Evolutionary conservation across 2,329 filamentous ascomycete genomes (phyloP).

Genomic region (Penicillium brasilianum): DNA sequence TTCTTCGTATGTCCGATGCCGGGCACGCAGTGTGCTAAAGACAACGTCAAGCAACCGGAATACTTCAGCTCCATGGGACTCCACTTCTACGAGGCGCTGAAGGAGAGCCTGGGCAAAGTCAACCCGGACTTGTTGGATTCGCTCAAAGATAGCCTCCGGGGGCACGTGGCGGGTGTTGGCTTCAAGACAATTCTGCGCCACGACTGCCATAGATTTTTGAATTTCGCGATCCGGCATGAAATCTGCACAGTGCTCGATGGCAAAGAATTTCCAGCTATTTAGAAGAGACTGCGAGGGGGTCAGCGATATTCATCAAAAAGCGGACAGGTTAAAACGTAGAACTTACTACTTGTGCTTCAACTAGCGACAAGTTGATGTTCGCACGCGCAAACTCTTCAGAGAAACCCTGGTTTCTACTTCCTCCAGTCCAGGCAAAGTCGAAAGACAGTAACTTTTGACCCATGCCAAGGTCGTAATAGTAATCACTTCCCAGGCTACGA

Average conservation of each 20-base stretch:
- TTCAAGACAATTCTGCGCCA: constrained; percentile 76
- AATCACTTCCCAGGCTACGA: constrained; percentile 72
- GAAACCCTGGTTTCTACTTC: constrained; percentile 72
- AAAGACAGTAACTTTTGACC: constrained; percentile 77
- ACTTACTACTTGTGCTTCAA: constrained; percentile 86
- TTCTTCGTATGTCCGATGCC: constrained; percentile 63
- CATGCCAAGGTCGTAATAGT: constrained; percentile 81
- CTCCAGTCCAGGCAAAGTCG: constrained; percentile 78
- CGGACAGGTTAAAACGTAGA: background rate
- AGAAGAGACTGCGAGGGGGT: constrained; percentile 67
- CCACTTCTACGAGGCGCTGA: constrained; percentile 72
- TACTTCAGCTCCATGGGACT: constrained; percentile 56
- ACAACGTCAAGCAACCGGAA: constrained; percentile 60
- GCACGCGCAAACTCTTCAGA: constrained; percentile 80
- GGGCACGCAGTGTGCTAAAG: constrained; percentile 64
- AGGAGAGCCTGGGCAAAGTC: constrained; percentile 82
- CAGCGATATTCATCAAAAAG: constrained; percentile 13
- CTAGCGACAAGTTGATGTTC: constrained; percentile 87
- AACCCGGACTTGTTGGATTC: constrained; percentile 75
- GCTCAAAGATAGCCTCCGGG: constrained; percentile 80
- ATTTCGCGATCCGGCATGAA: constrained; percentile 61
- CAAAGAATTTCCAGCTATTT: constrained; percentile 85
- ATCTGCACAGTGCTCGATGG: constrained; percentile 78
- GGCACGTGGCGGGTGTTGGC: constrained; percentile 75
- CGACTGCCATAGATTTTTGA: constrained; percentile 72